Evolutionary conservation across 1,139 yeast species (phyloP).

Genomic region (Kurtzmaniella quercitrusa): DNA sequence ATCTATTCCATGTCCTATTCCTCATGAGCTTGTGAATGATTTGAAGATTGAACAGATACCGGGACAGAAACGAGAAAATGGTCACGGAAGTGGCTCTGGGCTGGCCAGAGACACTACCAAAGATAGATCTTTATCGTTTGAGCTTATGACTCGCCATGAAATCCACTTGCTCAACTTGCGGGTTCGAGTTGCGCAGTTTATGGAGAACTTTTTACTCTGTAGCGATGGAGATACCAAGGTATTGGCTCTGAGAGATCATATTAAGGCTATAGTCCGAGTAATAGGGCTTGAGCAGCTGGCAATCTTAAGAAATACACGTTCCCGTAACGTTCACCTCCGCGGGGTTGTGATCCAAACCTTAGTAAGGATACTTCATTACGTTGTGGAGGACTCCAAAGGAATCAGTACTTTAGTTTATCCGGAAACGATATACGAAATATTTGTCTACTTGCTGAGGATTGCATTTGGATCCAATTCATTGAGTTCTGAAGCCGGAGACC

Average conservation of each 20-base stretch:
- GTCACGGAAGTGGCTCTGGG: no score
- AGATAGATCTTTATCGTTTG: conserved; percentile 11
- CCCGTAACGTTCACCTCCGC: conserved; percentile 35
- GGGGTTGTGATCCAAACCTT: conserved; percentile 39
- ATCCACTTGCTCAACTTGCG: conserved; percentile 36
- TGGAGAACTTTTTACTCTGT: conserved; percentile 40
- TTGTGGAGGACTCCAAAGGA: conserved; percentile 28
- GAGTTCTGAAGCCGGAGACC: conserved; percentile 29
- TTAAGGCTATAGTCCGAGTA: conserved; percentile 41
- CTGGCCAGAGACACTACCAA: neutral
- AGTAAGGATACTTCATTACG: conserved; percentile 28
- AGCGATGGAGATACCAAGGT: conserved; percentile 23
- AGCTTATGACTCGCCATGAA: conserved; percentile 35
- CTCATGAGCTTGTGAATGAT: conserved; percentile 11
- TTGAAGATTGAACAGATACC: neutral
- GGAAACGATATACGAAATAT: conserved; percentile 43
- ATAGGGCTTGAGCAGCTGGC: conserved; percentile 51
- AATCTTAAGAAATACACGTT: conserved; percentile 45
- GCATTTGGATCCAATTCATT: conserved; percentile 49
- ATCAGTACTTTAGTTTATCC: conserved; percentile 32
- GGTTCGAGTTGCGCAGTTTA: conserved; percentile 36
- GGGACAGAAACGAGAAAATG: no score
- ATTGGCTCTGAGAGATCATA: conserved; percentile 31
- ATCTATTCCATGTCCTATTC: conserved; percentile 30
- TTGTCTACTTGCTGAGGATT: conserved; percentile 52